phyloP scores from a whole-genome alignment of 2,329 filamentous ascomycete species.

The Sporothrix phasma region DNA sequence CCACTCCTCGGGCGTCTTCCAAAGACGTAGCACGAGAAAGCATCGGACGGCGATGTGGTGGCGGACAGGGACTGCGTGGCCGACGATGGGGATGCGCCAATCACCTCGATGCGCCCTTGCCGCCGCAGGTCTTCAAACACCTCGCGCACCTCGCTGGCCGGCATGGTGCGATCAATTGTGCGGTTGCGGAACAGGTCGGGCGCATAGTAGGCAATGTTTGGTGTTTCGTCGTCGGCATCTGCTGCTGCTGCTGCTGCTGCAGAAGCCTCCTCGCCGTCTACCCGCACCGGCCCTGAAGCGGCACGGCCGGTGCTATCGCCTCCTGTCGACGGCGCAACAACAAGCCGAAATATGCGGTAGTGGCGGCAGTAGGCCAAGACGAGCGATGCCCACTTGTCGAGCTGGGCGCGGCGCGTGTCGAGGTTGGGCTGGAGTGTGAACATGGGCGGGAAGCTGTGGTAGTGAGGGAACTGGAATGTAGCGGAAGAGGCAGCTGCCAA shows the following conservation, averaged over 20 bases:
- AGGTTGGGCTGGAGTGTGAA: conserved; percentile 72
- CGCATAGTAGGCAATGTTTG: conserved; percentile 16
- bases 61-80: conserved; percentile 4
- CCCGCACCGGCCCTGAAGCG: conserved; percentile 19
- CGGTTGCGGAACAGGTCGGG: conserved; percentile 48
- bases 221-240: background rate
- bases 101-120: conserved; percentile 54
- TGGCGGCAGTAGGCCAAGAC: conserved; percentile 76
- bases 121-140: conserved; percentile 50
- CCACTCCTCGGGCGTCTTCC: conserved; percentile 86
- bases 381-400: conserved; percentile 76
- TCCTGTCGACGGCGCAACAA: conserved; percentile 35
- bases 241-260: background rate
- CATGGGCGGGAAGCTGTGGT: conserved; percentile 74
- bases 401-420: conserved; percentile 63
- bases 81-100: conserved; percentile 23
- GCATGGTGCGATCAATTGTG: conserved; percentile 41
- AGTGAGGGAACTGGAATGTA: conserved; percentile 47
- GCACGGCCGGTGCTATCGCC: conserved; percentile 27
- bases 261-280: conserved; percentile 25
- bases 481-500: background rate
- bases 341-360: conserved; percentile 66
- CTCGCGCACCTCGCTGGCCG: conserved; percentile 42
- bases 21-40: conserved; percentile 58
- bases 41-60: conserved; percentile 34